These are phyloP conservation scores for Buddleja alternifolia DNA, from an alignment of 257 asterid genomes.

Conservation along the genomic window DNA sequence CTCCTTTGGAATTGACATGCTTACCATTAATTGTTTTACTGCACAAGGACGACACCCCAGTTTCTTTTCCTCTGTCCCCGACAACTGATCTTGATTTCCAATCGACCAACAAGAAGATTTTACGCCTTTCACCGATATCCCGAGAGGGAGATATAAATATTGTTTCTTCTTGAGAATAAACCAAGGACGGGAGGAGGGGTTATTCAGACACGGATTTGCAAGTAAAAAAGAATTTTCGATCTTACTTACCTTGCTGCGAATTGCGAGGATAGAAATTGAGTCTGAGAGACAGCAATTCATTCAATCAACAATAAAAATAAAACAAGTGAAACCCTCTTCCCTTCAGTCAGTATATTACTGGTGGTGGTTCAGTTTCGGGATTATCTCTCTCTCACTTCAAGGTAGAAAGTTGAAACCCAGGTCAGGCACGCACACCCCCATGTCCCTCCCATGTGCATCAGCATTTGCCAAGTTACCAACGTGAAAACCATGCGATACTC, in stretches of 20 bases:
- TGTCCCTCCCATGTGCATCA: conserved; percentile 27
- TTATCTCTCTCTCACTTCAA: neutral
- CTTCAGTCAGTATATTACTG: too few relatives aligned
- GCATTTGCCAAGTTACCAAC: conserved; percentile 21
- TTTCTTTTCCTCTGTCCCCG: neutral
- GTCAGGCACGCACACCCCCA: too few relatives aligned
- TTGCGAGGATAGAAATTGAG: neutral
- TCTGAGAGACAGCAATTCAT: conserved; percentile 13
- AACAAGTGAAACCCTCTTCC: neutral
- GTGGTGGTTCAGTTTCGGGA: conserved; percentile 10
- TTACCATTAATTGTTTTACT: conserved; percentile 24
- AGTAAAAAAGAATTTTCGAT: neutral
- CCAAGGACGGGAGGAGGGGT: neutral
- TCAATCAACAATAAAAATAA: conserved; percentile 20
- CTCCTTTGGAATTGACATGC: conserved; percentile 77
- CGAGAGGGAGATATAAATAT: neutral
- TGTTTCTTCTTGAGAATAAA: neutral
- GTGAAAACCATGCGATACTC: conserved; percentile 33
- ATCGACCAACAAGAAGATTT: conserved; percentile 19
- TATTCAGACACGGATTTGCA: conserved; percentile 5
- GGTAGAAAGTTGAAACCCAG: conserved; percentile 11
- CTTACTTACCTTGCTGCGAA: conserved; percentile 23
- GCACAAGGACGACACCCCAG: neutral
- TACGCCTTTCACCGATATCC: conserved; percentile 14
- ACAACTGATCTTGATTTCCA: conserved; percentile 28